Base-by-base conservation (phyloP, 306 rosid genomes). In the Vigna trinervia region DNA sequence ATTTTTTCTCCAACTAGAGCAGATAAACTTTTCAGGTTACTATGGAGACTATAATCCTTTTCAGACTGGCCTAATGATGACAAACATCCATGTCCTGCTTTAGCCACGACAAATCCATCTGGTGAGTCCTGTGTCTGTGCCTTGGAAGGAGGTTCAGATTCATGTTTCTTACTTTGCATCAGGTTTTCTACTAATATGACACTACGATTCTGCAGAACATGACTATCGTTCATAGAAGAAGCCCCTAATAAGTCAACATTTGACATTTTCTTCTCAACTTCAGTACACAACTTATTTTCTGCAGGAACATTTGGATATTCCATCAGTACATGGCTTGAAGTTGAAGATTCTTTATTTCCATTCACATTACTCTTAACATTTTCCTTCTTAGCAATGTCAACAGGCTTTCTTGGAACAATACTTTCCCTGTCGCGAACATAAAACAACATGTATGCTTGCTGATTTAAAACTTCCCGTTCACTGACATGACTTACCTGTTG, bases 381-480 rank as follows among this genome's bases (percentile, higher is more conserved):
- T 81, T 85, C 91, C 79, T 87, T 93, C 82, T 69, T 85, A 47
- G 73, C 75, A 50, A 84, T 66, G 59, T 83, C 89, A 39, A 63
- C 53, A 6, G 89, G 76, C 72, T 89, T 95, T 82, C 80, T 85
- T 22, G 88, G 83, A 81, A 83, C 78, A 66, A 75, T 43, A 77
- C 57, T 88, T 84, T 83, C 89, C 84, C 88, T 86, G 83, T 95
- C 91, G 13, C 99, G 97, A 51, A 91, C 97, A 89, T 95, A 95
- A 82, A 95, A 95, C 80, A 95, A 78, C 99, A 95, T 95, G 88
- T 95, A 95, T 50, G 99, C 99, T 86, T 89, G 92, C 83, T 95
- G 99, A 65, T 88, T 88, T 39, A 90, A 84, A 78, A 95, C 99
- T 73, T 75, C 88, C 61, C 83, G 84, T 76, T 95, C 99, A 67